Percentiles rank a stretch among this genome's conserved stretches.
phyloP scores from a whole-genome alignment of 345 rosid species.

The Salix koriyanagi region DNA sequence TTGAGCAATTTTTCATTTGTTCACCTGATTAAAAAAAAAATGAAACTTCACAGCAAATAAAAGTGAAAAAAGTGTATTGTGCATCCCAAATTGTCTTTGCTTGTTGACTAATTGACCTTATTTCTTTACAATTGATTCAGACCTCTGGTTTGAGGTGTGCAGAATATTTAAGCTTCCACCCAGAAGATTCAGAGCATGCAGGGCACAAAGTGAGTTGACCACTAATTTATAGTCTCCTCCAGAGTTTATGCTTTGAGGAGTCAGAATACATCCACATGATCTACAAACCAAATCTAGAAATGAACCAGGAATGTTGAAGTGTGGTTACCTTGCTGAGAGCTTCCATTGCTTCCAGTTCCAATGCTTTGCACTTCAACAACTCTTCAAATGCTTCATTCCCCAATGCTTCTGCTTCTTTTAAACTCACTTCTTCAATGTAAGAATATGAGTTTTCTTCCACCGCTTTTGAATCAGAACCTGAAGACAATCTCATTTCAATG shows the following conservation, averaged over 20 bases:
- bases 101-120: neutral
- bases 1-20: neutral
- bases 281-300: neutral
- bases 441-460: slow-evolving; percentile 30
- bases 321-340: slow-evolving; percentile 45
- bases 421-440: slow-evolving; percentile 28
- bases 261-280: neutral
- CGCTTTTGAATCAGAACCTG: slow-evolving; percentile 32
- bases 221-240: neutral
- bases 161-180: neutral
- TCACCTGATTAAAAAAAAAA: neutral
- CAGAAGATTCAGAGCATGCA: neutral
- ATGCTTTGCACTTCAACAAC: slow-evolving; percentile 23
- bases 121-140: neutral
- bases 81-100: neutral
- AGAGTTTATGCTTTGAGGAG: neutral
- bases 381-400: slow-evolving; percentile 33
- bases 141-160: neutral
- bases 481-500: slow-evolving; percentile 32
- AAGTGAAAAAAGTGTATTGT: neutral
- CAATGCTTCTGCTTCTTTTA: slow-evolving; percentile 30
- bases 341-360: slow-evolving; percentile 48
- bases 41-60: neutral
- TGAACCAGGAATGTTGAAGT: neutral
- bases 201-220: neutral